Evolutionary conservation across 805 yeast genomes (phyloP), one percentile per base, ranked within the genome.

Genomic region (Wickerhamiella cacticola): DNA sequence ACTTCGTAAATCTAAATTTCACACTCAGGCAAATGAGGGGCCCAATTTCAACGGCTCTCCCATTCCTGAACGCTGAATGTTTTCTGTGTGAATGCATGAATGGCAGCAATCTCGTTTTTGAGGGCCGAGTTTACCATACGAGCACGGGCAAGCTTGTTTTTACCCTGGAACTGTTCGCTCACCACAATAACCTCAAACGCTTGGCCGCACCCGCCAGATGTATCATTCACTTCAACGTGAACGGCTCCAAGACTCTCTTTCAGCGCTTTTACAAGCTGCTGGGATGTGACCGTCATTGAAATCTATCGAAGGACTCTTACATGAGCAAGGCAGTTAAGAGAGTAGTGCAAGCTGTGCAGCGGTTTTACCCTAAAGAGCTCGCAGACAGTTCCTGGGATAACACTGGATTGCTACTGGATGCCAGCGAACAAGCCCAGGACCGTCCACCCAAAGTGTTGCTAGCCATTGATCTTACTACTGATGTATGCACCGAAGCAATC

Each of bases 181-280:
- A 92, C 95, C 23, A 94, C 88, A 5, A 84, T 74, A 28, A 87
- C 95, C 33, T 94, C 95, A 64, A 88, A 89, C 2, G 97, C 95
- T 63, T 89, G 96, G 4, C 99, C 99, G 66, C 99, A 92, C 1
- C 99, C 99, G 13, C 94, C 94, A 9, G 80, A 78, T 70, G 78
- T 74, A 55, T 84, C 94, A 51, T 75, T 80, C 5, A 84, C 87
- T 56, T 79, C 81, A 9, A 79, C 85, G 51, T 80, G 75, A 0
- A 58, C 50, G 8, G 92, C 86, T 19, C 68, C 66, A n/a, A 83
- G 71, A 36, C 81, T 63, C 15, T 72, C 72, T 40, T 69, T 66
- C 45, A 82, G 79, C 3, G 33, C 48, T 35, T 46, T 42, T 24
- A 51, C 53, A 19, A 56, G 50, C 24, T 54, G 54, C 22, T 36